Conservation (phyloP, 768 basidiomycete genomes). For the Leccinum truebloodii region DNA sequence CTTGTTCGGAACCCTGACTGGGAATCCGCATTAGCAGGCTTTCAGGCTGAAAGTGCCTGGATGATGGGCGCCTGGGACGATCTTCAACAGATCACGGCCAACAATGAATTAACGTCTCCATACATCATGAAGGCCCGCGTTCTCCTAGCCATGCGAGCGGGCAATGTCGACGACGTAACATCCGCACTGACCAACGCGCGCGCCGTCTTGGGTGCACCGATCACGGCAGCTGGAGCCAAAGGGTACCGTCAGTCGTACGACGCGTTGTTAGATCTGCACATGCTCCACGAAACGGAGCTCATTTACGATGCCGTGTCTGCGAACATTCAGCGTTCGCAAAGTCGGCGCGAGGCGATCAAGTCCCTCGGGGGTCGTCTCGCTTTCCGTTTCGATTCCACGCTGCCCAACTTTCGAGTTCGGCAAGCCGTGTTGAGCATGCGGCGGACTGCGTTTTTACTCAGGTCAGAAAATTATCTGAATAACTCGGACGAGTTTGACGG, state of each 20-base stretch:
- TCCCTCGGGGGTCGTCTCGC: constrained; percentile 44
- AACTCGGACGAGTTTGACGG: constrained; percentile 12
- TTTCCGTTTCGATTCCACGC: constrained; percentile 69
- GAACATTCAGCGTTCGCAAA: constrained; percentile 42
- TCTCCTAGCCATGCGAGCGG: constrained; percentile 73
- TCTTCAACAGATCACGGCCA: constrained; percentile 61
- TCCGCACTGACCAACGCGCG: constrained; percentile 66
- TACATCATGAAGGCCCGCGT: constrained; percentile 76
- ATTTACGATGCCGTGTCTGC: constrained; percentile 48
- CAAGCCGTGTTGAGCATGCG: constrained; percentile 91
- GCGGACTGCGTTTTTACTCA: constrained; percentile 75
- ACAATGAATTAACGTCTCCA: constrained; percentile 51
- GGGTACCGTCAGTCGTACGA: constrained; percentile 90
- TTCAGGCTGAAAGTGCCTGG: constrained; percentile 93
- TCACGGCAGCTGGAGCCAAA: constrained; percentile 75
- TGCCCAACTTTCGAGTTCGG: constrained; percentile 85
- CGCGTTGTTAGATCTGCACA: constrained; percentile 79
- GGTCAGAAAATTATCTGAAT: constrained; percentile 43
- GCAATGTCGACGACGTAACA: constrained; percentile 45
- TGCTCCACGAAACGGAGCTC: constrained; percentile 82
- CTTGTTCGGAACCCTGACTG: constrained; percentile 84
- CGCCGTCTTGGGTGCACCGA: constrained; percentile 70
- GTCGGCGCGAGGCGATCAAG: constrained; percentile 42
- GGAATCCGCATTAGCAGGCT: constrained; percentile 73
- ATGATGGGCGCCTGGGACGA: constrained; percentile 94